Conservation (phyloP, 2,329 filamentous ascomycete species). For the Lasiodiplodia hormozganensis region DNA sequence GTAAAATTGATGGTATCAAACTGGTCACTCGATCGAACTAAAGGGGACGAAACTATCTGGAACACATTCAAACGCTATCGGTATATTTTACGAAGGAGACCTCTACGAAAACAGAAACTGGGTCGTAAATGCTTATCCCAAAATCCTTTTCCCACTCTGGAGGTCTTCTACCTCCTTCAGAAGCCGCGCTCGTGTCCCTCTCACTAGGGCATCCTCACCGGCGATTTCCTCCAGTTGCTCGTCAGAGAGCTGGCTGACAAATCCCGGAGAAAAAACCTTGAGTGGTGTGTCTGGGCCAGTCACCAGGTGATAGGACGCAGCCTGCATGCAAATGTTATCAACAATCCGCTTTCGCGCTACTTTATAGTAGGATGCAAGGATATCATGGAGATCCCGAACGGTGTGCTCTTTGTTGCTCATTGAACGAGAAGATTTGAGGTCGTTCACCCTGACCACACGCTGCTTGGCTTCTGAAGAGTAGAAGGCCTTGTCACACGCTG, state of each 20-base stretch:
- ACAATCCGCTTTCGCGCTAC: conserved; percentile 67
- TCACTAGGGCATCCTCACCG: conserved; percentile 59
- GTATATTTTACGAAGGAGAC: too few species aligned
- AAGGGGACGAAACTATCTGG: too few species aligned
- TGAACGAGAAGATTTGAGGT: conserved; percentile 5
- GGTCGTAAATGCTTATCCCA: conserved; percentile 19
- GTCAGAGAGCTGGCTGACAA: conserved; percentile 56
- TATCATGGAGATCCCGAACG: conserved; percentile 64
- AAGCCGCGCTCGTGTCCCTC: conserved; percentile 53
- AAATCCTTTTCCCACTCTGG: conserved; percentile 44
- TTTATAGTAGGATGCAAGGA: conserved; percentile 67
- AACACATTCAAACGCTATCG: too few species aligned
- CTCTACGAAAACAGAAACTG: too few species aligned
- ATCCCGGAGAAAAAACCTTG: conserved; percentile 58
- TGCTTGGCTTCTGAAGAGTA: neutral
- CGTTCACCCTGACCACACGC: neutral
- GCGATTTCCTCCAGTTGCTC: conserved; percentile 63
- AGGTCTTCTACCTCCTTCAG: conserved; percentile 55
- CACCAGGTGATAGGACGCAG: conserved; percentile 62
- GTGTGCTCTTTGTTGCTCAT: conserved; percentile 48
- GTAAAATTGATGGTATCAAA: too few species aligned
- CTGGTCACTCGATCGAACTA: too few species aligned
- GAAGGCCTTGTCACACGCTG: neutral
- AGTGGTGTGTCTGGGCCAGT: conserved; percentile 59
- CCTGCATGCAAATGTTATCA: conserved; percentile 67